Evolutionary conservation across 2,329 filamentous ascomycete genomes (phyloP).

Genomic region (Alternaria rosae): DNA sequence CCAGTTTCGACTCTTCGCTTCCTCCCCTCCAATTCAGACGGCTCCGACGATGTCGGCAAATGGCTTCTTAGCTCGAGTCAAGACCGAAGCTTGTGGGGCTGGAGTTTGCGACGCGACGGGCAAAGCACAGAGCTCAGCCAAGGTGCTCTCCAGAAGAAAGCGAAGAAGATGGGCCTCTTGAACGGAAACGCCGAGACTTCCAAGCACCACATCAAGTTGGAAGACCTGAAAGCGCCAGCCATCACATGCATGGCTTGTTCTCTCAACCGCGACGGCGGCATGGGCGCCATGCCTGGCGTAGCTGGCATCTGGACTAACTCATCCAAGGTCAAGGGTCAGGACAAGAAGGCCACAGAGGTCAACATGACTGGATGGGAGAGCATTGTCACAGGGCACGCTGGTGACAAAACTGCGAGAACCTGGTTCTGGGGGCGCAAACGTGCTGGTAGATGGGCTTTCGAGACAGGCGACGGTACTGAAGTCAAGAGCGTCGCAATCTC

Average conservation of each 20-base stretch:
- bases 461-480: constrained; percentile 81
- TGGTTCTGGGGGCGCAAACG: constrained; percentile 98
- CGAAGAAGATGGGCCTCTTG: constrained; percentile 83
- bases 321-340: constrained; percentile 63
- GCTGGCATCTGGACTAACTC: constrained; percentile 85
- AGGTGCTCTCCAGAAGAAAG: constrained; percentile 84
- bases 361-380: constrained; percentile 95
- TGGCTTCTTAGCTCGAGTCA: constrained; percentile 91
- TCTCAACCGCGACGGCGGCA: constrained; percentile 92
- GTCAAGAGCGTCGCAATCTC: constrained; percentile 87
- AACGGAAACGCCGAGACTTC: constrained; percentile 64
- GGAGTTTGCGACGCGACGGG: constrained; percentile 91
- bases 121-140: constrained; percentile 95
- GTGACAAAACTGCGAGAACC: constrained; percentile 84
- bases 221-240: constrained; percentile 83
- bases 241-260: constrained; percentile 92
- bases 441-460: constrained; percentile 91
- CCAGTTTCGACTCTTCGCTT: constrained; percentile 85
- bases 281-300: constrained; percentile 81
- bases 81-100: constrained; percentile 94
- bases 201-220: constrained; percentile 70
- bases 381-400: constrained; percentile 88
- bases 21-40: constrained; percentile 86
- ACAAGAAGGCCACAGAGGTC: constrained; percentile 75
- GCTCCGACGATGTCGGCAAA: constrained; percentile 86